A percentile compares a stretch with the other conserved stretches of the same genome.
phyloP scores from a whole-genome alignment of 257 asterid genomes.

The Echium plantagineum region DNA sequence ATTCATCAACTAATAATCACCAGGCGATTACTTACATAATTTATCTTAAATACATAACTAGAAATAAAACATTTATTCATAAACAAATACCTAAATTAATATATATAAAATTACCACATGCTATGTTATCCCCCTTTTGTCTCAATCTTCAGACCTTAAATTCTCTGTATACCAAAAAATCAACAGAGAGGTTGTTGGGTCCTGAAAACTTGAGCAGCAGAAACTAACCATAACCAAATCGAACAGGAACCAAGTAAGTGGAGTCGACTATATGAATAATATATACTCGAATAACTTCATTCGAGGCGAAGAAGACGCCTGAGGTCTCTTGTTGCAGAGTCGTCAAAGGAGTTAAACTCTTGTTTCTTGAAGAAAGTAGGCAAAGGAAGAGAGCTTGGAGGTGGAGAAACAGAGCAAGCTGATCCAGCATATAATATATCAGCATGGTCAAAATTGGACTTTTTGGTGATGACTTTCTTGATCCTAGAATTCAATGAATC shows the following conservation, averaged over 20 bases:
- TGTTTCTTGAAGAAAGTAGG: constrained; percentile 45
- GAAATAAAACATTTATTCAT: no score
- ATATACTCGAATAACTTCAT: neutral
- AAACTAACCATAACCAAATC: neutral
- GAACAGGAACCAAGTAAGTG: no score
- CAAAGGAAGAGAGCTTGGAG: constrained; percentile 59
- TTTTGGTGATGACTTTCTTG: constrained; percentile 10
- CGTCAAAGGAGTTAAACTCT: constrained; percentile 19
- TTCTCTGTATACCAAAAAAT: neutral
- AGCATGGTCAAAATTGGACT: neutral
- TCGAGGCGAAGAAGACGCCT: constrained; percentile 36
- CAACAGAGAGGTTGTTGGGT: neutral
- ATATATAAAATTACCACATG: neutral
- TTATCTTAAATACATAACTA: neutral
- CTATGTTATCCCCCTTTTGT: neutral
- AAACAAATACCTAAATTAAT: neutral
- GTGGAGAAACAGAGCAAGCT: constrained; percentile 44
- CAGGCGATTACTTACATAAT: neutral
- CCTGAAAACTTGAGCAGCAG: neutral
- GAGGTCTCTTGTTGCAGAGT: constrained; percentile 44
- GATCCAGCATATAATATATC: constrained; percentile 68
- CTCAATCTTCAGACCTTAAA: neutral
- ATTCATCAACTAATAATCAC: no score
- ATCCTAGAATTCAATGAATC: constrained; percentile 33
- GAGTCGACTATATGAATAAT: no score